These are phyloP conservation scores for Xylaria sp. DNA, from an alignment of 2,329 filamentous ascomycete species.

Conservation along the genomic window DNA sequence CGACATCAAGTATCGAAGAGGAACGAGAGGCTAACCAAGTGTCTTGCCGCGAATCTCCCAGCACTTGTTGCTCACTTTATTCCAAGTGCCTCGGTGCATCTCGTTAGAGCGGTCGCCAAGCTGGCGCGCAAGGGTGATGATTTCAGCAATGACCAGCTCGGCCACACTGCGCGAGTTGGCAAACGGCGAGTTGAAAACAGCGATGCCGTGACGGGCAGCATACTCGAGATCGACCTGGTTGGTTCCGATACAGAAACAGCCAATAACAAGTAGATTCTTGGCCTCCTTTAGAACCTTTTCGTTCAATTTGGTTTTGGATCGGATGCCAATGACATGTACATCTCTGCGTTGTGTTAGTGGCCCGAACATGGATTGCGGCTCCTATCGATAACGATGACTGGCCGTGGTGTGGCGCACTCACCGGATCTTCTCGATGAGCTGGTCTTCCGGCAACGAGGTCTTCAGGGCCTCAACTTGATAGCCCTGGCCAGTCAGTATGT, in stretches of 20 bases:
- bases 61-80: constrained; percentile 95
- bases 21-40: constrained; percentile 62
- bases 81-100: constrained; percentile 94
- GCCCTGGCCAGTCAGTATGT: constrained; percentile 82
- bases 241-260: constrained; percentile 98
- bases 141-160: constrained; percentile 92
- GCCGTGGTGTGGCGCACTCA: constrained; percentile 48
- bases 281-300: constrained; percentile 84
- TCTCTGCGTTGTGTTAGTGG: constrained; percentile 60
- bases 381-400: background rate
- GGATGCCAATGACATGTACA: constrained; percentile 96
- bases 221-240: constrained; percentile 91
- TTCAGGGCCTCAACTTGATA: constrained; percentile 96
- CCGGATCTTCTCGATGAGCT: constrained; percentile 97
- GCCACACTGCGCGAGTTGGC: constrained; percentile 97
- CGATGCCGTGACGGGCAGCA: constrained; percentile 84
- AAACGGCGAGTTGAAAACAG: constrained; percentile 99
- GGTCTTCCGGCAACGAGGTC: constrained; percentile 85
- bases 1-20: background rate
- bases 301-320: constrained; percentile 95
- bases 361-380: background rate
- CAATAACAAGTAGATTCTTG: constrained; percentile 92
- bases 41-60: constrained; percentile 99
- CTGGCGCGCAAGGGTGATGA: constrained; percentile 90
- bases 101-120: constrained; percentile 91